Evolutionary conservation across 75 land plant genomes (phyloP).

Genomic region (Cunninghamia lanceolata): DNA sequence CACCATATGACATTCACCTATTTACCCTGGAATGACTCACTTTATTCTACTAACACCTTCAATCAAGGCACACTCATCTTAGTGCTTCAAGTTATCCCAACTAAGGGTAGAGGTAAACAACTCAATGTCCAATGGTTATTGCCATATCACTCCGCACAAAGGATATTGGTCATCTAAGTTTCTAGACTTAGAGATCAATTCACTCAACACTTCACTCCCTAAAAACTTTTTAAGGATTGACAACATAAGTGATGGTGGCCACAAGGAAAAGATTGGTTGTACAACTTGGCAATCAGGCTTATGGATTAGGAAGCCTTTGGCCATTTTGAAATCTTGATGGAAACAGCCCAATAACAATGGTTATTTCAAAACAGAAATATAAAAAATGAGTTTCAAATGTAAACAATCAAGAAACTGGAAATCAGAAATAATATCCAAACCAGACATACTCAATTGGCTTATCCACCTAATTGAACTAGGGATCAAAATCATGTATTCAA

Average conservation of each 20-base stretch:
- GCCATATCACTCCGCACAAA: not conserved
- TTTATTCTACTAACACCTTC: not conserved
- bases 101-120: not conserved
- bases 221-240: not conserved
- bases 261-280: not conserved
- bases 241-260: not conserved
- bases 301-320: not conserved
- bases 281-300: not conserved
- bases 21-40: not conserved
- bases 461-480: not conserved
- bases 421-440: not conserved
- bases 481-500: not conserved
- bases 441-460: not conserved
- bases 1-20: not conserved
- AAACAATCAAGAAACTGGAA: not conserved
- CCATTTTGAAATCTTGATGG: not conserved
- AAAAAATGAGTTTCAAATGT: not conserved
- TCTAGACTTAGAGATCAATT: not conserved
- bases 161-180: not conserved
- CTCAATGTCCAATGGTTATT: not conserved
- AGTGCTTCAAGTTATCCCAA: not conserved
- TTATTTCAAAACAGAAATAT: not conserved
- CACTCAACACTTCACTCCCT: not conserved
- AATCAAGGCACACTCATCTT: not conserved
- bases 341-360: not conserved